Conservation (phyloP, 2,329 filamentous ascomycete species). For the Pseudocercospora fuligena region DNA sequence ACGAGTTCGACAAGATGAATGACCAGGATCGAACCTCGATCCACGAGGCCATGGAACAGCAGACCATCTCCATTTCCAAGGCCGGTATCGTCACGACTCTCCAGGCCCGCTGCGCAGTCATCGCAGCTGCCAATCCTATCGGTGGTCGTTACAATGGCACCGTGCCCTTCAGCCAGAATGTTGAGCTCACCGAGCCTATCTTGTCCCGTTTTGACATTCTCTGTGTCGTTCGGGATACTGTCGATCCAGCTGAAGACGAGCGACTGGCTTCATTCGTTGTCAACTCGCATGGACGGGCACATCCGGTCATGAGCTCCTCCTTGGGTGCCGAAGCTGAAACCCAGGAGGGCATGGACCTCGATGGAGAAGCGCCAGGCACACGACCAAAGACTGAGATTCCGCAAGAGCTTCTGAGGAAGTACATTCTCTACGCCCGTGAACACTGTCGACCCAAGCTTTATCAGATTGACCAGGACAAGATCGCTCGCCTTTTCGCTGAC, state of each 20-base stretch:
- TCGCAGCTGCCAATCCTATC: conserved; percentile 95
- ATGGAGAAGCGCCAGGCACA: conserved; percentile 51
- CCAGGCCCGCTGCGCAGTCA: conserved; percentile 93
- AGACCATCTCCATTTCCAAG: conserved; percentile 98
- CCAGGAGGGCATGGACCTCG: conserved; percentile 64
- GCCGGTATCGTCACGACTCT: conserved; percentile 97
- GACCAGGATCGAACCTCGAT: conserved; percentile 98
- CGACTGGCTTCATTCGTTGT: conserved; percentile 93
- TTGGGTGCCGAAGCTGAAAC: conserved; percentile 32
- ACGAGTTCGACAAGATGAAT: conserved; percentile 99
- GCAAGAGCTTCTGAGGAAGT: conserved; percentile 90
- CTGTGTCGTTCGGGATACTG: conserved; percentile 92
- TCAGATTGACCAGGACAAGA: conserved; percentile 97
- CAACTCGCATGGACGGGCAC: conserved; percentile 88
- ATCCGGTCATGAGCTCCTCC: conserved; percentile 61
- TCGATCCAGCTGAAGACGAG: conserved; percentile 91
- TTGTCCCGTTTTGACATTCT: conserved; percentile 97
- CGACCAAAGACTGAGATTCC: conserved; percentile 74
- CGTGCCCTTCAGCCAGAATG: conserved; percentile 93
- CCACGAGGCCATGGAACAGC: conserved; percentile 99
- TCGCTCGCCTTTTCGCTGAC: conserved; percentile 90
- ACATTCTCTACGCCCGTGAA: conserved; percentile 93
- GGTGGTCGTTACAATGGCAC: conserved; percentile 96
- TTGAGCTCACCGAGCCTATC: conserved; percentile 95
- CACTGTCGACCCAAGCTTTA: conserved; percentile 90